Base-by-base conservation (phyloP, 73 alveolate species). In the Effrenium voratum region DNA sequence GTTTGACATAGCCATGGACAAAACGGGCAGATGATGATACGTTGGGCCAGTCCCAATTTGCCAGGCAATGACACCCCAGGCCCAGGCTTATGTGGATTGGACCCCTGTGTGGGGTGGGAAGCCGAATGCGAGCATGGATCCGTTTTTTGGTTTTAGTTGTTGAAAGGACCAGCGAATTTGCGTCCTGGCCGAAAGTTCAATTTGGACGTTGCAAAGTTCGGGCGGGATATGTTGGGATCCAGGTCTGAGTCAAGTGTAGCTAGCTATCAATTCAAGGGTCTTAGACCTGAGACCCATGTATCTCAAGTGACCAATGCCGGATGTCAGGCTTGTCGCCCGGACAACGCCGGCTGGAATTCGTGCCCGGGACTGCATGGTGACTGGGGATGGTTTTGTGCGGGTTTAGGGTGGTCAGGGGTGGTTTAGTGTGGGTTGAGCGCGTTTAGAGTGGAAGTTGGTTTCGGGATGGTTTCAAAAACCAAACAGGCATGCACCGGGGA, bases 301-400 rank as follows among this genome's bases (percentile, higher is more conserved):
- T 36, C n/a, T 40, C 77, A 30, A 30, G 8, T 0, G 43, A 12
- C 77, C 36, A 28, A 26, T 26, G 36, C 12, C n/a, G 43, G 22
- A 12, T 38, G 80, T 24, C 82, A 86, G 94, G 97, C 97, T 19
- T 90, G 97, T 34, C 97, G 97, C 26, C 97, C 97, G 1, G 97
- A 90, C 68, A 28, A 44, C 36, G 82, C 30, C 46, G 97, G 97
- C 43, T 90, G 97, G 97, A 90, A 68, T n/a, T 90, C 97, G 87
- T 55, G 77, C 5, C 5, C 43, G 12, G 5, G 77, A 32, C 10
- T 32, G n/a, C n/a, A 32, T 63, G 77, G 77, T 8, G 63, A 52
- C 8, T 52, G 19, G 19, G 26, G 26, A 52, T 52, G 8, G 63
- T 19, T 52, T 8, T 12, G 19, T 52, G 63, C 26, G 8, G 63